Percentiles rank a stretch among this genome's conserved stretches.
Evolutionary conservation across 345 rosid species (phyloP).

Genomic region (Syzygium grande): DNA sequence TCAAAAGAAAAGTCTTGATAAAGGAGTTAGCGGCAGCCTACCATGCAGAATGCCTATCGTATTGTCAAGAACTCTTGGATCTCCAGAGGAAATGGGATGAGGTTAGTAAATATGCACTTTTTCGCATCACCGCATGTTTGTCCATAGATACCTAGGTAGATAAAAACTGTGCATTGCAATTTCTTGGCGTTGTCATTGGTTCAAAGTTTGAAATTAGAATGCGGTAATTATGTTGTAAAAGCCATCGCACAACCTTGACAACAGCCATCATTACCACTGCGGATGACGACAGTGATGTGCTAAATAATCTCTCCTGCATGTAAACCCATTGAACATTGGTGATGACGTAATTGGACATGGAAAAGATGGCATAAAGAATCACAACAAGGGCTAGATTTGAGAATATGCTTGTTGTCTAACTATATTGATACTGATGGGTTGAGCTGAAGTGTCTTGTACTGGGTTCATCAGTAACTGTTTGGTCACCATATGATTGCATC

Average conservation of each 20-base stretch:
- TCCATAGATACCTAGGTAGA: not conserved
- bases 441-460: not conserved
- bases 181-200: not conserved
- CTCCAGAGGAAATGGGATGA: constrained; percentile 71
- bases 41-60: constrained; percentile 73
- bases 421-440: not conserved
- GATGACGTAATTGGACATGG: not conserved
- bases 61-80: constrained; percentile 75
- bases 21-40: constrained; percentile 84
- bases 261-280: not conserved
- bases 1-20: constrained; percentile 86
- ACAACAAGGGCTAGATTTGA: not conserved
- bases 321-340: not conserved
- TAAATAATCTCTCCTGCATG: not conserved
- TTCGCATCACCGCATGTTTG: not conserved
- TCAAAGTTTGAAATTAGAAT: not conserved
- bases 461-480: not conserved
- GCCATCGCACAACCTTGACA: not conserved
- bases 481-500: not conserved
- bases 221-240: not conserved
- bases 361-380: not conserved
- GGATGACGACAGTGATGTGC: not conserved
- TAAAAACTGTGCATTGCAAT: not conserved
- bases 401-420: not conserved
- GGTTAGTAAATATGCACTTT: constrained; percentile 28